Percentiles rank a stretch among this genome's conserved stretches.
Conservation (phyloP, 208 protist species). For the Trypanosoma melophagium region DNA sequence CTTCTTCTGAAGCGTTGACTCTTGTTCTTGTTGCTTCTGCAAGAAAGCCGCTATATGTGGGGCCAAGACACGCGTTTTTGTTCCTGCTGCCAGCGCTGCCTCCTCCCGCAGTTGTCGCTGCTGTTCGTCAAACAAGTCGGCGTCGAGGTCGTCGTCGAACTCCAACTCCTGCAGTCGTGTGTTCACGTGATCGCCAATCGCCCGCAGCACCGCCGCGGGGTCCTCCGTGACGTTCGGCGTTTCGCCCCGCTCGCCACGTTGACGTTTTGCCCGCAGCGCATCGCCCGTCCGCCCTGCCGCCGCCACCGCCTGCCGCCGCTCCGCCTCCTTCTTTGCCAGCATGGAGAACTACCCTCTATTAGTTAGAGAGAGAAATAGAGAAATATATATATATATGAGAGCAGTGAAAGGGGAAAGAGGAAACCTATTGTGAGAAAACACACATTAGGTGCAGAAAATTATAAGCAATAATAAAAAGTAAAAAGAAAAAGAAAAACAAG, state of each 20-base stretch:
- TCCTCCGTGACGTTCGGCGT: constrained; percentile 13
- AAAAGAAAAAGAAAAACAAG: constrained; percentile 22
- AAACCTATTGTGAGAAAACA: too few species aligned
- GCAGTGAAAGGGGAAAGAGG: too few species aligned
- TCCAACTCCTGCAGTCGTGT: constrained; percentile 62
- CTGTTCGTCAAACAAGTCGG: constrained; percentile 72
- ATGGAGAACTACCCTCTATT: constrained; percentile 26
- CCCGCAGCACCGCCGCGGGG: constrained; percentile 33
- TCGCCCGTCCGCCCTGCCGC: constrained; percentile 39
- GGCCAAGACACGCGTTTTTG: constrained; percentile 67
- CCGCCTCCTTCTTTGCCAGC: constrained; percentile 69
- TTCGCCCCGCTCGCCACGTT: neutral
- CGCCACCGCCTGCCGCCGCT: constrained; percentile 44
- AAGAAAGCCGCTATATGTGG: constrained; percentile 45
- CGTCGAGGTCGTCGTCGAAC: constrained; percentile 66
- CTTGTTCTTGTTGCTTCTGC: constrained; percentile 14
- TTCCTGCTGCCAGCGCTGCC: constrained; percentile 69
- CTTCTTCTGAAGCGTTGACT: neutral
- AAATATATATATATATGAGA: neutral
- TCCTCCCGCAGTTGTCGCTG: constrained; percentile 76
- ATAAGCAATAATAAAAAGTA: constrained; percentile 6
- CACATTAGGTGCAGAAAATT: too few species aligned
- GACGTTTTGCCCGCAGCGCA: constrained; percentile 20
- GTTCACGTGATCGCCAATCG: constrained; percentile 83
- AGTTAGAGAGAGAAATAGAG: too few species aligned